Conservation (phyloP, 1,284 basidiomycete species). For the Moesziomyces aphidis region DNA sequence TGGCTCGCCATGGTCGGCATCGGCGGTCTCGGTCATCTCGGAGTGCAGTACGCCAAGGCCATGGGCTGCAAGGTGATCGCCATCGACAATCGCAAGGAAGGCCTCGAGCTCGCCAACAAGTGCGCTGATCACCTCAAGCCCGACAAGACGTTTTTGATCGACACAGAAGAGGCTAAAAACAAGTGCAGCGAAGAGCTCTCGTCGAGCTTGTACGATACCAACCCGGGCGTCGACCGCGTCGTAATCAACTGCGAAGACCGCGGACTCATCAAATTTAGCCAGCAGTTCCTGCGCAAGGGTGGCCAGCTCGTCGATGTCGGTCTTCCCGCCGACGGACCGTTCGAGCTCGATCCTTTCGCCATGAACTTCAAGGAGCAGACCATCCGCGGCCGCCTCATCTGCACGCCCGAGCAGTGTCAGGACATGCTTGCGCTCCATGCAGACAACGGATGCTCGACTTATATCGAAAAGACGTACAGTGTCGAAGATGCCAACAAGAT, state of each 20-base stretch:
- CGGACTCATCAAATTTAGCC: conserved; percentile 46
- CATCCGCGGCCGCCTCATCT: conserved; percentile 57
- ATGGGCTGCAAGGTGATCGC: conserved; percentile 68
- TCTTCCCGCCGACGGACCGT: conserved; percentile 54
- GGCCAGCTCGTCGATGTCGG: conserved; percentile 57
- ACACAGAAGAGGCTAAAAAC: conserved; percentile 46
- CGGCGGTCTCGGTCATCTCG: conserved; percentile 69
- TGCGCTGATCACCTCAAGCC: conserved; percentile 48
- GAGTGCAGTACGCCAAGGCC: conserved; percentile 66
- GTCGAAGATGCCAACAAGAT: conserved; percentile 57
- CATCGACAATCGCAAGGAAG: conserved; percentile 58
- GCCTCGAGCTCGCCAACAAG: conserved; percentile 37
- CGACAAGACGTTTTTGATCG: conserved; percentile 52
- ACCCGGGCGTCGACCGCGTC: conserved; percentile 60
- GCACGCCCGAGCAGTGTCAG: conserved; percentile 57
- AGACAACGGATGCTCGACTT: conserved; percentile 46
- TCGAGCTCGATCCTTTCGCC: conserved; percentile 55
- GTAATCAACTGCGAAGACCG: conserved; percentile 56
- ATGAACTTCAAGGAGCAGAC: conserved; percentile 63
- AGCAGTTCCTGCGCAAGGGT: conserved; percentile 59
- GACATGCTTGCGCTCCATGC: conserved; percentile 59
- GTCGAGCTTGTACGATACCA: conserved; percentile 52
- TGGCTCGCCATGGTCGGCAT: conserved; percentile 69
- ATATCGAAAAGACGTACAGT: conserved; percentile 59
- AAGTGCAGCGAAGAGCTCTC: conserved; percentile 49